Evolutionary conservation across 2,329 filamentous ascomycete species (phyloP).

Genomic region (Epichloe uncinata): DNA sequence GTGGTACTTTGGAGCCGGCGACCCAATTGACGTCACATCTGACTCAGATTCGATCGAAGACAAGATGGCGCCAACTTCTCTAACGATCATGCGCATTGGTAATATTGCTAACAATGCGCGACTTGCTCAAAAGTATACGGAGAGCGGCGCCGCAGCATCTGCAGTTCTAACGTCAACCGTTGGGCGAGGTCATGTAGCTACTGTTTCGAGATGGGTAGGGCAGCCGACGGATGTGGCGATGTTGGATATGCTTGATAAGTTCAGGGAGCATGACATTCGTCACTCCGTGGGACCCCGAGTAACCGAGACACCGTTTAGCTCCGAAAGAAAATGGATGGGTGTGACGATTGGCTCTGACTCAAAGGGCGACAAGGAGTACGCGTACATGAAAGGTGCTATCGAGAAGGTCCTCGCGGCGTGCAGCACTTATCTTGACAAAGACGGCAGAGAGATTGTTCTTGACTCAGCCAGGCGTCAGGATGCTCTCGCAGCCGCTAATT

Average conservation of each 20-base stretch:
- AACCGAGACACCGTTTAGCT: slow-evolving; percentile 88
- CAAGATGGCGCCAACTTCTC: slow-evolving; percentile 58
- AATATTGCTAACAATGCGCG: slow-evolving; percentile 95
- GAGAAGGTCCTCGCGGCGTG: slow-evolving; percentile 78
- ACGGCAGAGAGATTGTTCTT: slow-evolving; percentile 75
- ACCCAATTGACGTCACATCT: slow-evolving; percentile 37
- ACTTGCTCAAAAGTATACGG: slow-evolving; percentile 58
- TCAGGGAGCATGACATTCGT: slow-evolving; percentile 83
- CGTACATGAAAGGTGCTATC: slow-evolving; percentile 90
- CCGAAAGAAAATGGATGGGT: slow-evolving; percentile 98
- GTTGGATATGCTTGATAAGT: slow-evolving; percentile 79
- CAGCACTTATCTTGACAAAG: slow-evolving; percentile 77
- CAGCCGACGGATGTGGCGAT: slow-evolving; percentile 98
- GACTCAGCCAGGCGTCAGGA: slow-evolving; percentile 64
- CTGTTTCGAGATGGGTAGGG: slow-evolving; percentile 83
- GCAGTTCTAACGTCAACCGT: slow-evolving; percentile 80
- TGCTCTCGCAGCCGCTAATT: slow-evolving; percentile 65
- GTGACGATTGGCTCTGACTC: slow-evolving; percentile 60
- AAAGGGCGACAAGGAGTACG: slow-evolving; percentile 57
- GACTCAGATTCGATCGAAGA: slow-evolving; percentile 40
- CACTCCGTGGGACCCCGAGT: slow-evolving; percentile 71
- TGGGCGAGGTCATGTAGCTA: slow-evolving; percentile 40
- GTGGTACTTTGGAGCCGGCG: slow-evolving; percentile 73
- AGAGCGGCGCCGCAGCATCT: slow-evolving; percentile 52
- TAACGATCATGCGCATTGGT: slow-evolving; percentile 75